Base-by-base conservation (phyloP, 495 filamentous ascomycete species). In the Tetracladium setigerum region DNA sequence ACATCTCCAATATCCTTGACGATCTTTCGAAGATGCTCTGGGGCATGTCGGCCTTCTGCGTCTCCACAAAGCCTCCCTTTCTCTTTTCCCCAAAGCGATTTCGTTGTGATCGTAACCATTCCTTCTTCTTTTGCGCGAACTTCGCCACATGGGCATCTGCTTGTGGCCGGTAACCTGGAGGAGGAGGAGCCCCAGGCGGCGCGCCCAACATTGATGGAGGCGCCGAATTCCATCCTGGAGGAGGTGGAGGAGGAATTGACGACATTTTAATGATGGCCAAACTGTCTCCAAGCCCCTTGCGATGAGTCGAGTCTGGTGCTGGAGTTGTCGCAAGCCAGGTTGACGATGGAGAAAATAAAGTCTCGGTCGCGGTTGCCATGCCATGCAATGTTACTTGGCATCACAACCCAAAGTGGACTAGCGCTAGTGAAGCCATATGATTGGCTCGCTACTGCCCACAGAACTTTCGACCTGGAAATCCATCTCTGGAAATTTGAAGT, bases 1-100 rank as follows among this genome's bases (percentile, higher is more conserved):
- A 99, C 92, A 73, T 99, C 94, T 52, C 94, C 94, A 61, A 99
- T 97, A 67, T 99, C 94, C 67, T 83, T 89, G 41, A 99, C 89
- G 52, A 96, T 95, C 71, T 99, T 99, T 50, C 94, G 87, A 60
- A 97, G 63, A 81, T 99, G 94, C 71, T 97, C 91, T 4, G 91
- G 89, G 94, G 94, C 90, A 99, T 95, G 61, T 99, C 94, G 7
- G 88, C 88, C 74, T 99, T 99, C 63, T 97, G 89, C 16, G 89
- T 95, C 65, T 97, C 91, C 6, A 97, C 86, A 54, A 94, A 96
- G 2, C 94, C 94, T 5, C 83, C 89, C 67, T 95, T 96, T 45
- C 92, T 74, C 74, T 95, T 96, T 75, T 99, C 94, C 41, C 89
- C 86, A 55, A 97, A 99, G 38, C 94, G 83, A 61, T 87, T 91